Percentiles rank a stretch among this genome's conserved stretches.
phyloP scores from a whole-genome alignment of 2,329 filamentous ascomycete genomes.

The Epichloe sylvatica region DNA sequence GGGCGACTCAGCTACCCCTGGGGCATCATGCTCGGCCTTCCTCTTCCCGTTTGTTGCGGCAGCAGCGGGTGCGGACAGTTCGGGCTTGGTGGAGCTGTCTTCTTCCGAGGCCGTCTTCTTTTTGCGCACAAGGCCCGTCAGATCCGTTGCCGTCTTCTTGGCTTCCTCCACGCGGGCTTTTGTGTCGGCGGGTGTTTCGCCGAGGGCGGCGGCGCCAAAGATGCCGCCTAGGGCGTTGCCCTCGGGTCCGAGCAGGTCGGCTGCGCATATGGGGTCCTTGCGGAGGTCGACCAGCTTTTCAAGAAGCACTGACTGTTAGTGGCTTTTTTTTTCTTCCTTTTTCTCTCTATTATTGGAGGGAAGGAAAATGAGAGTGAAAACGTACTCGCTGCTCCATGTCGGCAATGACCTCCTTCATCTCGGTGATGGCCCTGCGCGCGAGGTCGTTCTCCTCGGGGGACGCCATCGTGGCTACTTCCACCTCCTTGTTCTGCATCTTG shows the following conservation, averaged over 20 bases:
- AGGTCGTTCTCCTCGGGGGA: slow-evolving; percentile 52
- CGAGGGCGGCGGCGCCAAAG: slow-evolving; percentile 47
- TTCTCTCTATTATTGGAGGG: not conserved
- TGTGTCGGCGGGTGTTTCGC: slow-evolving; percentile 46
- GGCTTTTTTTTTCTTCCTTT: not conserved
- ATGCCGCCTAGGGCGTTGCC: slow-evolving; percentile 41
- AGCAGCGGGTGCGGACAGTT: slow-evolving; percentile 4
- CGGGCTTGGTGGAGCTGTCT: slow-evolving; percentile 5
- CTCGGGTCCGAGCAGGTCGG: slow-evolving; percentile 20
- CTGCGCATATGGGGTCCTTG: slow-evolving; percentile 37
- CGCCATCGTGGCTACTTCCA: slow-evolving; percentile 47
- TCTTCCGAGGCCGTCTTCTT: slow-evolving; percentile 37
- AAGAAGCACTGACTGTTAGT: not conserved
- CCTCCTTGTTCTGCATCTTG: slow-evolving; percentile 57
- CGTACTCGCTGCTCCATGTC: slow-evolving; percentile 66
- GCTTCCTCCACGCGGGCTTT: slow-evolving; percentile 56
- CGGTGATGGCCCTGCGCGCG: slow-evolving; percentile 47
- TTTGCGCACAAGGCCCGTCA: slow-evolving; percentile 61
- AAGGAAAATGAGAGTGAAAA: not conserved
- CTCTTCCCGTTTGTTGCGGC: slow-evolving; percentile 24
- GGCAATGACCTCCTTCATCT: slow-evolving; percentile 63
- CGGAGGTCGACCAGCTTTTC: slow-evolving; percentile 52
- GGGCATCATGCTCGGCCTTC: slow-evolving; percentile 20
- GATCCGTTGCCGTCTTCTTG: slow-evolving; percentile 58
- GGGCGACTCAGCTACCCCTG: slow-evolving; percentile 14